Conservation (phyloP, 495 filamentous ascomycete species). For the Aspergillus asperescens region DNA sequence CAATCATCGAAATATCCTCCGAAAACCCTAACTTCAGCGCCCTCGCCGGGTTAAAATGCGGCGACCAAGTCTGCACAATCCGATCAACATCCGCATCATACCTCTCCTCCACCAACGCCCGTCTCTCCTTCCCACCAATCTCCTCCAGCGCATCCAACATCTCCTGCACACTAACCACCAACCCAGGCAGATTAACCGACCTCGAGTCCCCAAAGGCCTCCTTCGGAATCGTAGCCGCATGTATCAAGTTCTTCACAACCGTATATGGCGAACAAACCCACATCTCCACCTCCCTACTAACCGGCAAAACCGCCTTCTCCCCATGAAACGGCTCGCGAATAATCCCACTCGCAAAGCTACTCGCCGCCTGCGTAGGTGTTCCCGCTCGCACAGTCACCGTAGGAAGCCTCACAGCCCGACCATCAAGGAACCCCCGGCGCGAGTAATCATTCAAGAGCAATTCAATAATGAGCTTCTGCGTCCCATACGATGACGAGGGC, state of each 20-base stretch:
- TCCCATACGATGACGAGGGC: conserved; percentile 67
- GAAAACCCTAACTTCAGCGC: conserved; percentile 56
- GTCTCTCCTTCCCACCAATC: conserved; percentile 63
- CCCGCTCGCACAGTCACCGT: conserved; percentile 73
- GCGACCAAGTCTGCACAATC: conserved; percentile 71
- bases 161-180: conserved; percentile 65
- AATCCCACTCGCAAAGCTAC: conserved; percentile 69
- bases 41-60: conserved; percentile 56
- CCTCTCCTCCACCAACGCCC: conserved; percentile 59
- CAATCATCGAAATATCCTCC: conserved; percentile 52
- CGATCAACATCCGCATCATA: conserved; percentile 60
- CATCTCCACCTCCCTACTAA: conserved; percentile 46
- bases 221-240: conserved; percentile 52
- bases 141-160: conserved; percentile 68
- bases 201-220: conserved; percentile 51
- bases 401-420: conserved; percentile 62
- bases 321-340: conserved; percentile 62
- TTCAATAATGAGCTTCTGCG: conserved; percentile 75
- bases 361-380: conserved; percentile 68
- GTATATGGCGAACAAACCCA: conserved; percentile 66
- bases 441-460: conserved; percentile 70
- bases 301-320: conserved; percentile 59
- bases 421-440: conserved; percentile 63
- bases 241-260: conserved; percentile 64
- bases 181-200: conserved; percentile 68